A percentile compares a stretch with the other conserved stretches of the same genome.
phyloP scores from a whole-genome alignment of 2,329 filamentous ascomycete genomes.

The Truncatella angustata region DNA sequence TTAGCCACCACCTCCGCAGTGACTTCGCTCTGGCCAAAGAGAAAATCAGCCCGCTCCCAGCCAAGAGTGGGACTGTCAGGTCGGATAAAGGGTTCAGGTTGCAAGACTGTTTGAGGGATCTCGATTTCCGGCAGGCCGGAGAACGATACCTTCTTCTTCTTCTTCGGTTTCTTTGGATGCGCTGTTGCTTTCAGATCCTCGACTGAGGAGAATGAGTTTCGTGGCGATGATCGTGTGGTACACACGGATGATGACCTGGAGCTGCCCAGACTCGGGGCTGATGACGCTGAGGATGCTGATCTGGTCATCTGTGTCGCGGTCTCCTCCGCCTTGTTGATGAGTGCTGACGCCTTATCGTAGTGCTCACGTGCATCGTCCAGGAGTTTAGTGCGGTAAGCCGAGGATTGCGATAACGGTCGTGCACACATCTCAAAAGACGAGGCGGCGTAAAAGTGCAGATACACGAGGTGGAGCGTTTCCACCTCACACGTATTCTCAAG shows the following conservation, averaged over 20 bases:
- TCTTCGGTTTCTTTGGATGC: slow-evolving; percentile 15
- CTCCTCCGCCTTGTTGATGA: slow-evolving; percentile 48
- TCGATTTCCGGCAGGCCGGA: slow-evolving; percentile 31
- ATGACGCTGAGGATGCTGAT: slow-evolving; percentile 34
- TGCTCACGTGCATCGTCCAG: slow-evolving; percentile 51
- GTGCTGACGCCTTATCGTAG: slow-evolving; percentile 46
- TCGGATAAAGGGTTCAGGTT: slow-evolving; percentile 47
- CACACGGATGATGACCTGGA: slow-evolving; percentile 41
- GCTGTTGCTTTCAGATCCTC: slow-evolving; percentile 18
- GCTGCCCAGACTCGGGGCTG: slow-evolving; percentile 38
- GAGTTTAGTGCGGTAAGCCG: slow-evolving; percentile 44
- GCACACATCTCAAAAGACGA: slow-evolving; percentile 58
- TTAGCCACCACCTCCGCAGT: not conserved
- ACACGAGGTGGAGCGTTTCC: slow-evolving; percentile 55
- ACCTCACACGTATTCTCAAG: slow-evolving; percentile 41
- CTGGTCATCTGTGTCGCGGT: slow-evolving; percentile 32
- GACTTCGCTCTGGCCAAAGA: slow-evolving; percentile 12
- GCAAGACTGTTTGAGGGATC: slow-evolving; percentile 22
- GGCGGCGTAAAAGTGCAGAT: slow-evolving; percentile 61
- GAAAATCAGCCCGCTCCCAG: slow-evolving; percentile 40
- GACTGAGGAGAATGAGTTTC: slow-evolving; percentile 32
- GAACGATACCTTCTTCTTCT: slow-evolving; percentile 44
- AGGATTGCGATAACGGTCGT: slow-evolving; percentile 43
- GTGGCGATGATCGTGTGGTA: slow-evolving; percentile 42
- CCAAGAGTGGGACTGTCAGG: slow-evolving; percentile 62